Conservation (phyloP, 306 rosid species). For the Ormosia semicastrata region DNA sequence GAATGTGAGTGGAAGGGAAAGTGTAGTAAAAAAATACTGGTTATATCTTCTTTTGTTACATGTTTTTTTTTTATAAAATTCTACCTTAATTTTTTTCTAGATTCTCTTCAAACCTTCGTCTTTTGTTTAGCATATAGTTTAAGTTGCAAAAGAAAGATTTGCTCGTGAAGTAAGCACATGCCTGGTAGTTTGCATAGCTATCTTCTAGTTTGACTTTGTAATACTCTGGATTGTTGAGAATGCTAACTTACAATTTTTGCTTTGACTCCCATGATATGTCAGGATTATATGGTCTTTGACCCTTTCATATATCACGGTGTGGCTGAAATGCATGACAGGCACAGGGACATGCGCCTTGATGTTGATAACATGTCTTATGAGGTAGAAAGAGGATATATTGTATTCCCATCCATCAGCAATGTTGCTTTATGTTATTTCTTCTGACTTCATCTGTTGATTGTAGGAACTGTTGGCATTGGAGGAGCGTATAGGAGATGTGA, state of each 20-base stretch:
- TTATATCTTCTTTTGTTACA: not conserved
- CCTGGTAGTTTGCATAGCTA: slow-evolving; percentile 23
- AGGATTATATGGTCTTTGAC: slow-evolving; percentile 83
- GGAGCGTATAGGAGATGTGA: slow-evolving; percentile 87
- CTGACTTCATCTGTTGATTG: slow-evolving; percentile 30
- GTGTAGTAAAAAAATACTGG: not conserved
- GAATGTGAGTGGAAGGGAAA: slow-evolving; percentile 11
- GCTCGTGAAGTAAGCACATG: slow-evolving; percentile 9
- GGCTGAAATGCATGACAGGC: slow-evolving; percentile 90
- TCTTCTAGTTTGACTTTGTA: not conserved
- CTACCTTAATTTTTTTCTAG: not conserved
- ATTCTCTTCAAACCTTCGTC: not conserved
- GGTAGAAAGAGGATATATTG: slow-evolving; percentile 46
- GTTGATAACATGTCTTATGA: slow-evolving; percentile 94
- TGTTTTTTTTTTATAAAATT: not conserved
- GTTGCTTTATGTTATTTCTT: slow-evolving; percentile 23
- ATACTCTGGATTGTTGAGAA: slow-evolving; percentile 22
- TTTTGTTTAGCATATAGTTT: not conserved
- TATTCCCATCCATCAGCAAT: slow-evolving; percentile 17
- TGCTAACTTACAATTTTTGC: slow-evolving; percentile 5
- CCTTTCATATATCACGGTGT: slow-evolving; percentile 72
- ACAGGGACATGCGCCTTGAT: slow-evolving; percentile 94
- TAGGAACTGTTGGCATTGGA: slow-evolving; percentile 86
- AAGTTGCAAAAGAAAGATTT: not conserved
- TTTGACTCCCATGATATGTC: slow-evolving; percentile 33